Base-by-base conservation (phyloP, 176 grass and related monocot species). In the Rhynchospora breviuscula region DNA sequence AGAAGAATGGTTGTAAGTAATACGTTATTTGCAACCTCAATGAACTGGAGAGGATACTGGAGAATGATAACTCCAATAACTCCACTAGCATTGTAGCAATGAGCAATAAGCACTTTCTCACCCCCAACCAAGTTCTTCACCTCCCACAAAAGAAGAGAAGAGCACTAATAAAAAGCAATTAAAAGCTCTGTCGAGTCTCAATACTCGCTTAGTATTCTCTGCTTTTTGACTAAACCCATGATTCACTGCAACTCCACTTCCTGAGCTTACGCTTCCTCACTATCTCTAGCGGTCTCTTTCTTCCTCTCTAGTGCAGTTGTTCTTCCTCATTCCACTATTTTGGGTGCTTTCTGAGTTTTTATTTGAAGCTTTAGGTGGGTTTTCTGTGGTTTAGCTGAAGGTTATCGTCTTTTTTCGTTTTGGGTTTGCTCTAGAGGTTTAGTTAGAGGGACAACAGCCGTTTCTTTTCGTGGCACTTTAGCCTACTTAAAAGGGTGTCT, bases 311-410 rank as follows among this genome's bases (percentile, higher is more conserved):
- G 79, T 81, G 79, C 56, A 23, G 79, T 68, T 11, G 62, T 82
- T 82, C 80, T n/a, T 82, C 8, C 80, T 18, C 80, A 82, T 68
- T 67, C 61, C 60, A 47, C 40, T 7, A 51, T 82, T 82, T 67
- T 65, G 44, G 62, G 80, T 29, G 21, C 47, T 82, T 65, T 49
- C 21, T 67, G n/a, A 49, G 29, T 15, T 59, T n/a, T 23, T 29
- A 3, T 67, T 45, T n/a, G 40, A 82, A 48, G 18, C 48, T 67
- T 82, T 82, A 54, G 80, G 80, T 82, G 46, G 60, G 58, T 82
- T 82, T 82, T 82, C 62, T 68, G 62, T 82, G 80, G 80, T 82
- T 82, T 67, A 68, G 62, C 80, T 68, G 54, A 82, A 82, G 79
- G 6, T 63, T 33, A 21, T 13, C 26, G 21, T 31, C 65, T 82